Base-by-base conservation (phyloP, 495 filamentous ascomycete genomes). In the Antarctomyces pellizariae region DNA sequence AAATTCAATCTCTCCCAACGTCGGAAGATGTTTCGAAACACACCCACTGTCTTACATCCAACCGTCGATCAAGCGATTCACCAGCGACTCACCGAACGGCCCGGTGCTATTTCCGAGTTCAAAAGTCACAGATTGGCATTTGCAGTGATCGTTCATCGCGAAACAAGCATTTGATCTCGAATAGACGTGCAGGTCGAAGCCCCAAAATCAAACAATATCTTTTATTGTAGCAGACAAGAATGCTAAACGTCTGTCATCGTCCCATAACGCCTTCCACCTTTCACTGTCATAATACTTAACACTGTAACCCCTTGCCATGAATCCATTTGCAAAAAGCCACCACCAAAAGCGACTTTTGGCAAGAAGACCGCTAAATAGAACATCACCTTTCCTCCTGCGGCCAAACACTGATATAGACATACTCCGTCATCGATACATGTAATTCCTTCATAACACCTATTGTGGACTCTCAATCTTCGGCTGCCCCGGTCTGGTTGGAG, bases 391-490 rank as follows among this genome's bases (percentile, higher is more conserved):
- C 25, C 31, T 25, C n/a, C 13, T 21, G 11, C 22, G 19, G 7
- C 24, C 17, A n/a, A 3, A 38, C 10, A 13, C n/a, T 15, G 16
- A 35, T 24, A 39, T 21, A 33, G 23, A 9, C n/a, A n/a, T n/a
- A n/a, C n/a, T n/a, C n/a, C n/a, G n/a, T n/a, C n/a, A n/a, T n/a
- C n/a, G n/a, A n/a, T n/a, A n/a, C n/a, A n/a, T n/a, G n/a, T n/a
- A n/a, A n/a, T n/a, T n/a, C n/a, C n/a, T n/a, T n/a, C n/a, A n/a
- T n/a, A n/a, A n/a, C n/a, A n/a, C n/a, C n/a, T n/a, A n/a, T n/a
- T n/a, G n/a, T n/a, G 28, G 14, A 9, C 29, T 9, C 24, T 44
- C 41, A 16, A 36, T 27, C 21, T 44, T 44, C 5, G 41, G 15
- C 15, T 37, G 26, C 6, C 5, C 26, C 12, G 18, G 39, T n/a